A percentile compares a stretch with the other conserved stretches of the same genome.
Conservation (phyloP, 768 basidiomycete genomes). For the Tricholoma sp. region DNA sequence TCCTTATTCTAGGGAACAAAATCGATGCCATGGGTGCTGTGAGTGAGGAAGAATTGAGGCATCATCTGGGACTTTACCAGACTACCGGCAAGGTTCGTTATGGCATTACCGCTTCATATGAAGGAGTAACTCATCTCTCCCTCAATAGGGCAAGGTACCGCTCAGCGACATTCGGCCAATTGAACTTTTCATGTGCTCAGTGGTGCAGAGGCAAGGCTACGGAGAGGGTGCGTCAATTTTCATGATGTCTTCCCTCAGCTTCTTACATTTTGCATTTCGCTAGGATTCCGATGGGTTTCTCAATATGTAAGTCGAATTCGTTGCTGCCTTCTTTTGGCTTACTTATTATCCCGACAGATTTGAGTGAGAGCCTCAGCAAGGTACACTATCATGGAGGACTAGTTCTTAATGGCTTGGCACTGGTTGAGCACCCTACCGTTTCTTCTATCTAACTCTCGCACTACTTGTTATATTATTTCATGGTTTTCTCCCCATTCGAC, state of each 20-base stretch:
- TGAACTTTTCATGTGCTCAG: conserved; percentile 99
- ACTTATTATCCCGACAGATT: conserved; percentile 24
- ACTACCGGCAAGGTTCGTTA: conserved; percentile 95
- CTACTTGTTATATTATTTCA: background rate
- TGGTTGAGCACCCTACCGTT: background rate
- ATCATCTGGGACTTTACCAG: conserved; percentile 92
- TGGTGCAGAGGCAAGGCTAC: conserved; percentile 97
- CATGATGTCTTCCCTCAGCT: background rate
- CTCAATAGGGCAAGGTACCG: conserved; percentile 88
- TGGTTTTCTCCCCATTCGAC: background rate
- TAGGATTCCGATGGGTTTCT: conserved; percentile 92
- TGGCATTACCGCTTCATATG: background rate
- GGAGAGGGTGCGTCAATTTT: conserved; percentile 67
- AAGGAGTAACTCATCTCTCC: background rate
- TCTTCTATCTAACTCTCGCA: background rate
- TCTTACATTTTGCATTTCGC: conserved; percentile 8
- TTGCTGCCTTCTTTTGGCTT: background rate
- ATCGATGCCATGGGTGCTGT: conserved; percentile 98
- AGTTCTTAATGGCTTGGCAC: background rate
- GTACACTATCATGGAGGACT: conserved; percentile 3
- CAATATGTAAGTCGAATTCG: conserved; percentile 78
- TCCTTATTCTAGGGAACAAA: conserved; percentile 98
- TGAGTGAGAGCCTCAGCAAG: conserved; percentile 18
- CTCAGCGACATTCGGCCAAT: conserved; percentile 96
- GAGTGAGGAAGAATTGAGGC: conserved; percentile 94